A percentile compares a stretch with the other conserved stretches of the same genome.
Evolutionary conservation across 805 yeast genomes (phyloP).

Genomic region (Wickerhamiella galacta): DNA sequence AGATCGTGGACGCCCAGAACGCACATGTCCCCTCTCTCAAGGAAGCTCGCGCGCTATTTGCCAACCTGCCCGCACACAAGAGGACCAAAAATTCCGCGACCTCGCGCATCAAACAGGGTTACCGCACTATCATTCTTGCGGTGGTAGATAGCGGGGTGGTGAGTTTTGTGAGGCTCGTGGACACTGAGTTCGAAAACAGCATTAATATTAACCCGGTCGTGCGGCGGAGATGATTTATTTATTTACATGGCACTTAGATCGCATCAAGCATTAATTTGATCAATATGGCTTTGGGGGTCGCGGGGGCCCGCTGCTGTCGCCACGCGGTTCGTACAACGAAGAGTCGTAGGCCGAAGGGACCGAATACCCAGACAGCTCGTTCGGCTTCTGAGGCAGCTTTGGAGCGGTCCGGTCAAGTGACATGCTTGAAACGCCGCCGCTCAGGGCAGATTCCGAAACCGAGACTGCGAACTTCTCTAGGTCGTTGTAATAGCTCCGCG

Average conservation of each 20-base stretch:
- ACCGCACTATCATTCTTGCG: constrained; percentile 42
- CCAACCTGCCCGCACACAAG: constrained; percentile 11
- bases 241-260: too few species aligned
- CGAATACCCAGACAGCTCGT: not conserved
- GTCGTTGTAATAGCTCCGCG: not conserved
- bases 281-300: not conserved
- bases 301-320: not conserved
- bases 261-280: too few species aligned
- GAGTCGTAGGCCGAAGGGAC: not conserved
- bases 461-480: not conserved
- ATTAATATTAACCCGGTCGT: too few species aligned
- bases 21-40: constrained; percentile 20
- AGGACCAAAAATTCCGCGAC: constrained; percentile 21
- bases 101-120: constrained; percentile 34
- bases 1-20: constrained; percentile 32
- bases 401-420: not conserved
- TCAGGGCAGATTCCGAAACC: not conserved
- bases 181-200: constrained; percentile 11
- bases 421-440: not conserved
- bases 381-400: not conserved
- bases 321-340: not conserved
- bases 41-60: constrained; percentile 22
- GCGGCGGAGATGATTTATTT: too few species aligned
- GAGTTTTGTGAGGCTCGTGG: constrained; percentile 34
- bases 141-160: constrained; percentile 60